phyloP scores from a whole-genome alignment of 805 yeast genomes.

The Kazachstania martiniae region DNA sequence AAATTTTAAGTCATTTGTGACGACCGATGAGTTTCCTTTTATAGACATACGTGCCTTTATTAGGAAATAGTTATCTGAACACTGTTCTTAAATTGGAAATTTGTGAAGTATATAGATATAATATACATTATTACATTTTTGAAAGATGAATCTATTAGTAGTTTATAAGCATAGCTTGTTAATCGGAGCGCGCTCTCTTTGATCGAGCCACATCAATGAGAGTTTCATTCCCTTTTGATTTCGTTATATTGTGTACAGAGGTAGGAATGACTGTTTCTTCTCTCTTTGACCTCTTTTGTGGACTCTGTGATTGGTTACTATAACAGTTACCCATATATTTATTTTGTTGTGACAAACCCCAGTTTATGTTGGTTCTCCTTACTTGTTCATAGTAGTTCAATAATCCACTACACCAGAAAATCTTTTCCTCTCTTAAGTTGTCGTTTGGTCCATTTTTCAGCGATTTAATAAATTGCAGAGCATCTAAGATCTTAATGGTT shows the following conservation, averaged over 20 bases:
- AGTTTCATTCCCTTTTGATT: slow-evolving; percentile 1
- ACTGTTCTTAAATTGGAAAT: no score
- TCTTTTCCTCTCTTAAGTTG: slow-evolving; percentile 10
- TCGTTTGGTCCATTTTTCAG: slow-evolving; percentile 10
- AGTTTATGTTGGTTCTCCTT: slow-evolving; percentile 6
- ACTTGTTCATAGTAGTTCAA: slow-evolving; percentile 16
- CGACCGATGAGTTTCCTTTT: no score
- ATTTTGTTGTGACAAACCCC: slow-evolving; percentile 5
- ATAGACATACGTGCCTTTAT: no score
- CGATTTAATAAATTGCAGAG: slow-evolving; percentile 20
- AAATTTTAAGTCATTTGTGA: no score
- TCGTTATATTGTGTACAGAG: not conserved
- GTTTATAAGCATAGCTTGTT: no score
- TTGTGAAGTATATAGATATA: no score
- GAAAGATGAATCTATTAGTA: no score
- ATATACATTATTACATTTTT: no score
- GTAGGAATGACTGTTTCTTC: not conserved
- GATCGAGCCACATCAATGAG: slow-evolving; percentile 2
- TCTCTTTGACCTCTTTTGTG: slow-evolving; percentile 1
- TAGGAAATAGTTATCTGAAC: no score
- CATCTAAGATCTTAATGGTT: slow-evolving; percentile 14
- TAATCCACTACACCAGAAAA: slow-evolving; percentile 18
- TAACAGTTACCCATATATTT: slow-evolving; percentile 7
- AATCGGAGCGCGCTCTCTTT: slow-evolving; percentile 11
- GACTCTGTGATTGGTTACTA: not conserved